Evolutionary conservation across 2,329 filamentous ascomycete species (phyloP).

Genomic region (Aspergillus hiratsukae): DNA sequence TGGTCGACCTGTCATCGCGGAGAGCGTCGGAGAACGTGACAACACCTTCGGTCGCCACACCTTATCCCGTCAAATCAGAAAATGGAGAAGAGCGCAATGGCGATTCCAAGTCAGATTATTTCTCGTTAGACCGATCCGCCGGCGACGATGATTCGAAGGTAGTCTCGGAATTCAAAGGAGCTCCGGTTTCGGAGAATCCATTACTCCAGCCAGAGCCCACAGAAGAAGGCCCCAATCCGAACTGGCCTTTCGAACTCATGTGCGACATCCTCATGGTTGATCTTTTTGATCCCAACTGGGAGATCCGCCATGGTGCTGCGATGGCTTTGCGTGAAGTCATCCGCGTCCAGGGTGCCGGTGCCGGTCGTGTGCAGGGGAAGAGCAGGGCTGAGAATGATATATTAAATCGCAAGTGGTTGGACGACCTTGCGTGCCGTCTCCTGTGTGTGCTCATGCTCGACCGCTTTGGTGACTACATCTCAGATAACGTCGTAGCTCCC

Average conservation of each 20-base stretch:
- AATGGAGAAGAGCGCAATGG: slow-evolving; percentile 56
- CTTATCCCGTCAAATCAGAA: slow-evolving; percentile 58
- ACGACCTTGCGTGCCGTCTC: slow-evolving; percentile 90
- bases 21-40: slow-evolving; percentile 62
- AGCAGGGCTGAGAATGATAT: slow-evolving; percentile 68
- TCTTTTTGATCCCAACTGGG: slow-evolving; percentile 90
- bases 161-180: slow-evolving; percentile 91
- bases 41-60: slow-evolving; percentile 49
- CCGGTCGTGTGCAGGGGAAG: slow-evolving; percentile 71
- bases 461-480: slow-evolving; percentile 95
- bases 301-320: slow-evolving; percentile 90
- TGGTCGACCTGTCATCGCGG: slow-evolving; percentile 78
- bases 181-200: slow-evolving; percentile 74
- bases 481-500: slow-evolving; percentile 92
- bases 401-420: slow-evolving; percentile 80
- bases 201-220: slow-evolving; percentile 74
- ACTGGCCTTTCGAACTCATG: slow-evolving; percentile 92
- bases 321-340: slow-evolving; percentile 91
- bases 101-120: slow-evolving; percentile 71
- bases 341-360: slow-evolving; percentile 83
- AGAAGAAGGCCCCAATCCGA: slow-evolving; percentile 60
- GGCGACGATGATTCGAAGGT: slow-evolving; percentile 88
- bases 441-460: slow-evolving; percentile 97
- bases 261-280: slow-evolving; percentile 93
- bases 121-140: slow-evolving; percentile 75